Evolutionary conservation across 495 filamentous ascomycete species (phyloP), one percentile per base, ranked within the genome.

Genomic region (Penicillium silybi): DNA sequence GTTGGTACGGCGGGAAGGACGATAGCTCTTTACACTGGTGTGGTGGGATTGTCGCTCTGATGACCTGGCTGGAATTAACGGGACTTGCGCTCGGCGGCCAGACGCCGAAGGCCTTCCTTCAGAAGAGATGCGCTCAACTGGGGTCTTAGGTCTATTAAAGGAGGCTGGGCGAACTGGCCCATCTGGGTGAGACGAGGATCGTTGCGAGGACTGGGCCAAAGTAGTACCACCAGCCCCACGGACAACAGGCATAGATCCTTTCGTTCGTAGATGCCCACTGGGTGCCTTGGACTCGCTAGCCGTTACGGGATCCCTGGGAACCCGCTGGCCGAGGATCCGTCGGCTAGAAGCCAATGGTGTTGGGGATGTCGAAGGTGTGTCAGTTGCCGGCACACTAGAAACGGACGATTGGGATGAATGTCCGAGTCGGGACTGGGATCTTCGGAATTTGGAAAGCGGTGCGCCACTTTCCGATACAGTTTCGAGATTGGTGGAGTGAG

Each of bases 381-480:
- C 57, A 22, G 81, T 75, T 6, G 81, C 79, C 15, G 83, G 77
- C 40, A 89, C 76, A 53, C 80, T 85, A 40, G 79, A 83, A 25
- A 83, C 61, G 55, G 86, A 87, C 46, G 85, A 83, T 50, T 89
- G 81, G 26, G 82, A 71, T 23, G 81, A 76, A 67, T 89, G 82
- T n/a, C 78, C 81, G 23, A 87, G 69, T 47, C 84, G 80, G 6
- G 85, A 88, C 48, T 82, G 79, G 26, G 86, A 78, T 53, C 84
- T 76, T 26, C 81, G 66, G 44, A 76, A 79, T 46, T 69, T 74
- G 38, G 74, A 74, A 52, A 87, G 78, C 25, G 87, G 83, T 22
- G 84, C 90, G 49, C 91, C 92, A 49, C 85, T 88, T 69, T 97
- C 95, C 35, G 89, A 96, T 2, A 97, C 91, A 26, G 92, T 92